Conservation (phyloP, 208 protist genomes). For the Strigomonas culicis region DNA sequence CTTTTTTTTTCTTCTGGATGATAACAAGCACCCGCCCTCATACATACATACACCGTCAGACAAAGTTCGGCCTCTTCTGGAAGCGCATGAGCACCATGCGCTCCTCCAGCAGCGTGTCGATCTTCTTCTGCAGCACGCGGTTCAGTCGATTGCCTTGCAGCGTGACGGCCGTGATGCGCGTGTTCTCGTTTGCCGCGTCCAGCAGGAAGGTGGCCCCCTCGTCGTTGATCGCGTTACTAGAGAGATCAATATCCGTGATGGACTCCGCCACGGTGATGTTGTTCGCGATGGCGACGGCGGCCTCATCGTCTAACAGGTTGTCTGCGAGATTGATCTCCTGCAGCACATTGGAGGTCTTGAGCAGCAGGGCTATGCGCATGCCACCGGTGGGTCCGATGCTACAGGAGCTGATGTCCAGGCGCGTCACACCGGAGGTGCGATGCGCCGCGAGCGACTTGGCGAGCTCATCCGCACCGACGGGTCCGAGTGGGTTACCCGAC, state of each 20-base stretch:
- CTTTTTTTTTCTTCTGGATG: too few species aligned
- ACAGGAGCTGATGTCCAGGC: conserved; percentile 75
- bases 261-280: conserved; percentile 64
- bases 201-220: conserved; percentile 67
- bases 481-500: conserved; percentile 70
- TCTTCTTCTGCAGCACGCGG: conserved; percentile 81
- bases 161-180: conserved; percentile 50
- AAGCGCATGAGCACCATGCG: conserved; percentile 11
- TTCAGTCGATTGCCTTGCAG: conserved; percentile 80
- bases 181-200: conserved; percentile 65
- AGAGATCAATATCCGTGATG: conserved; percentile 61
- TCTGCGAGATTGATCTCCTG: conserved; percentile 74
- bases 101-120: conserved; percentile 73
- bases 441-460: conserved; percentile 40
- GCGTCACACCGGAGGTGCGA: conserved; percentile 37
- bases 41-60: too few species aligned
- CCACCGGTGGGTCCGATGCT: conserved; percentile 54
- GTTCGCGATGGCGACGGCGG: conserved; percentile 51
- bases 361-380: conserved; percentile 63
- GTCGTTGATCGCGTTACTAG: conserved; percentile 70
- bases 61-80: too few species aligned
- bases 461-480: conserved; percentile 62
- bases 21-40: too few species aligned
- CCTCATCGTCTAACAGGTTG: conserved; percentile 83
- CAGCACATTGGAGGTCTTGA: conserved; percentile 56